These are phyloP conservation scores for Mycena epipterygia DNA, from an alignment of 768 basidiomycete species.

Conservation along the genomic window DNA sequence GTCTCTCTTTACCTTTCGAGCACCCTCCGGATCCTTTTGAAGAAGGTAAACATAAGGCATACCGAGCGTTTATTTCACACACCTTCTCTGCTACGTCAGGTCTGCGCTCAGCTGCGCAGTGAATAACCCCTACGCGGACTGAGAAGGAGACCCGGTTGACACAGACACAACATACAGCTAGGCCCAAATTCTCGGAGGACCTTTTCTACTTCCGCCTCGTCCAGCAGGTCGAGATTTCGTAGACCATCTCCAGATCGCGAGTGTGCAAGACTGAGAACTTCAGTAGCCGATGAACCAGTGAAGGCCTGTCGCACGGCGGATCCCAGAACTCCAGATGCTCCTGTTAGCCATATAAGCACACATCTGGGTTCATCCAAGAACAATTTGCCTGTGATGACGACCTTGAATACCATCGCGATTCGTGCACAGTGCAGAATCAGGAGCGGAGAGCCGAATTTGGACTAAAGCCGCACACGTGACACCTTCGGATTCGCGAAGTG, in stretches of 20 bases:
- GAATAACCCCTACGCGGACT: slow-evolving; percentile 78
- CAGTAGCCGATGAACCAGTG: slow-evolving; percentile 50
- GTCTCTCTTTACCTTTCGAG: slow-evolving; percentile 62
- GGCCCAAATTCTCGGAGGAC: slow-evolving; percentile 73
- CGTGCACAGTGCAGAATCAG: not conserved
- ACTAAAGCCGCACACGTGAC: too few relatives aligned
- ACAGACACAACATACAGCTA: slow-evolving; percentile 66
- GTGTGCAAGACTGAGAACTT: slow-evolving; percentile 80
- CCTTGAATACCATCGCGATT: slow-evolving; percentile 24
- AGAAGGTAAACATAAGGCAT: not conserved
- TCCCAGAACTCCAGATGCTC: slow-evolving; percentile 94
- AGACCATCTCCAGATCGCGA: slow-evolving; percentile 71
- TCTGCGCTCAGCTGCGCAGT: slow-evolving; percentile 94
- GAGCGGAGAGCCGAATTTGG: too few relatives aligned
- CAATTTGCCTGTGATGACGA: slow-evolving; percentile 31
- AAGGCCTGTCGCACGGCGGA: slow-evolving; percentile 82
- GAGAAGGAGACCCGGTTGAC: slow-evolving; percentile 16
- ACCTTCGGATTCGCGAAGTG: too few relatives aligned
- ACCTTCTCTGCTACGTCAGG: slow-evolving; percentile 96
- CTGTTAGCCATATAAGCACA: slow-evolving; percentile 52
- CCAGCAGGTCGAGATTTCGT: slow-evolving; percentile 76
- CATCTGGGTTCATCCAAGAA: not conserved
- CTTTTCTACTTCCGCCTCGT: slow-evolving; percentile 64
- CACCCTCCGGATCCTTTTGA: slow-evolving; percentile 77
- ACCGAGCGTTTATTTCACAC: slow-evolving; percentile 33